Evolutionary conservation across 1,139 yeast genomes (phyloP), one percentile per base, ranked within the genome.

Genomic region (Zygosaccharomyces sapae): DNA sequence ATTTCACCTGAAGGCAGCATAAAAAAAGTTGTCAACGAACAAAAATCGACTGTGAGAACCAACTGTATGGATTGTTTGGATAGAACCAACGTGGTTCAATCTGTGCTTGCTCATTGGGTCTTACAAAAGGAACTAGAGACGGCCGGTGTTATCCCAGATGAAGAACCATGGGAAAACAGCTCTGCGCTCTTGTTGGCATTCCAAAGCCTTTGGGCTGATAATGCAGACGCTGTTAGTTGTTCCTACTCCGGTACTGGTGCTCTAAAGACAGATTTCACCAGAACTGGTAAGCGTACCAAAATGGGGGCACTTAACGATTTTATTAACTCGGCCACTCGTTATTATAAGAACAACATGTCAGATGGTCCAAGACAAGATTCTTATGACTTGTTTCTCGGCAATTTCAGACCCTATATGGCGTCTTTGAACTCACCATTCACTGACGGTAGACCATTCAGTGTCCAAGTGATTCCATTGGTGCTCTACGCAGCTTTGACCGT

Each of bases 11-110:
- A 55, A 33, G 63, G 62, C 8, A 51, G 50, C 19, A 48, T 62
- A 4, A 48, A 55, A 24, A 48, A 55, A 38, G 54, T 57, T 47
- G 59, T 55, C 46, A 67, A 47, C 70, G 46, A 64, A 38, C 99
- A 92, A 70, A 60, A 69, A 16, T 80, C 87, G 47, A 76, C 85
- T 12, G 95, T 92, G 30, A 79, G 98, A 65, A 87, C 98, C n/a
- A 92, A 92, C 69, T 92, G 98, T 74, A 94, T 92, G 97, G 99
- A 92, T 70, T 92, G 98, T 70, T 76, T 92, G 56, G 98, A 92
- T 68, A 81, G 98, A 69, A 92, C 99, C 19, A 92, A 92, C 64
- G 98, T 92, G 43, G 98, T 92, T 24, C 98, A 92, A 71, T 83
- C 95, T 12, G 87, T 88, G 48, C 70, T 92, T 52, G 97, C 87